Conservation (phyloP, 768 basidiomycete species). For the Cystobasidium ongulense region DNA sequence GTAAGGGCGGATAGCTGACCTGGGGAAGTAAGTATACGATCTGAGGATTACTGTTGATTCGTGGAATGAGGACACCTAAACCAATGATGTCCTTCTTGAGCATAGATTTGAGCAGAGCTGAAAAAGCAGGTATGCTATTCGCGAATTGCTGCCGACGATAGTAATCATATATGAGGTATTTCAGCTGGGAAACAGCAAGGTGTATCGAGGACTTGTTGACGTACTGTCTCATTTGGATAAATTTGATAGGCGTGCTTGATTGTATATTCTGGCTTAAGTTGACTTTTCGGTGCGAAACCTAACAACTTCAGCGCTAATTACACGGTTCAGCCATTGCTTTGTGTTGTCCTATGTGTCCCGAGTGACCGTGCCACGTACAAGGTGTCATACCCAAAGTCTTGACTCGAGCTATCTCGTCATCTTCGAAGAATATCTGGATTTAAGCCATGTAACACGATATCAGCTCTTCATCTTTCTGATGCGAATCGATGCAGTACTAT, state of each 20-base stretch:
- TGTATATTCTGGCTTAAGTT: slow-evolving; percentile 74
- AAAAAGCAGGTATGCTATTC: slow-evolving; percentile 87
- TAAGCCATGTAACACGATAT: not conserved
- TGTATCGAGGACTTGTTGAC: too few species aligned
- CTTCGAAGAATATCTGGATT: slow-evolving; percentile 39
- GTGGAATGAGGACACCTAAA: slow-evolving; percentile 52
- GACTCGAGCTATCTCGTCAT: slow-evolving; percentile 36
- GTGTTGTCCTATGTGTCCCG: too few species aligned
- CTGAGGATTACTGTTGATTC: slow-evolving; percentile 50
- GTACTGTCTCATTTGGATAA: slow-evolving; percentile 80
- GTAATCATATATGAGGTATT: not conserved
- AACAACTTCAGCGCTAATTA: slow-evolving; percentile 76
- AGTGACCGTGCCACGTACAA: slow-evolving; percentile 15
- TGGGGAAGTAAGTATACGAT: slow-evolving; percentile 85
- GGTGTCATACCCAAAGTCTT: slow-evolving; percentile 31
- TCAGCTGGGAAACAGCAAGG: not conserved
- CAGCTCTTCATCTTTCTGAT: slow-evolving; percentile 20
- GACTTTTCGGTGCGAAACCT: slow-evolving; percentile 66
- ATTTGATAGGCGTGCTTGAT: slow-evolving; percentile 85
- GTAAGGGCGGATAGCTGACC: slow-evolving; percentile 47
- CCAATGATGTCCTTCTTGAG: slow-evolving; percentile 71
- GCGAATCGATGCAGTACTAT: too few species aligned
- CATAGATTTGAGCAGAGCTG: slow-evolving; percentile 74
- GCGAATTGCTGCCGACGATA: slow-evolving; percentile 51
- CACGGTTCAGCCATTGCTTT: not conserved